Evolutionary conservation across 2,329 filamentous ascomycete genomes (phyloP).

Genomic region (Pseudogymnoascus sp.): DNA sequence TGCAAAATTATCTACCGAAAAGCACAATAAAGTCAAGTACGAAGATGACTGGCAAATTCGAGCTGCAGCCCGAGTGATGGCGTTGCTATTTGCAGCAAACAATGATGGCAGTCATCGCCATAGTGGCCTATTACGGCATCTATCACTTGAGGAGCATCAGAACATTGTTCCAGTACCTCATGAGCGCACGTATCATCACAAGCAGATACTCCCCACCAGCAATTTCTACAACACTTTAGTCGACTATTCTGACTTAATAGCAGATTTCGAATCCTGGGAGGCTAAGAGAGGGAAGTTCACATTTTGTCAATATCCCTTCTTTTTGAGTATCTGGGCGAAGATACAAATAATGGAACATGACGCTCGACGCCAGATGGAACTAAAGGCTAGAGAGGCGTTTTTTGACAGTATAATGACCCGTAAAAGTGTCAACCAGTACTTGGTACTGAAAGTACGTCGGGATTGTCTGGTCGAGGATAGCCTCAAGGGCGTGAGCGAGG

Average conservation of each 20-base stretch:
- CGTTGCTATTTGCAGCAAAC: conserved; percentile 76
- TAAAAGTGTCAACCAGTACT: conserved; percentile 65
- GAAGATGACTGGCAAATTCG: conserved; percentile 85
- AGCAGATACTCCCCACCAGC: conserved; percentile 67
- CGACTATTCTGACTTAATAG: conserved; percentile 76
- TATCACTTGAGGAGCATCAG: conserved; percentile 22
- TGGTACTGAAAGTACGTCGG: conserved; percentile 68
- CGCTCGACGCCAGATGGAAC: conserved; percentile 80
- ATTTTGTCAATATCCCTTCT: conserved; percentile 88
- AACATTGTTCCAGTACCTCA: conserved; percentile 12
- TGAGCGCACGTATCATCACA: conserved; percentile 40
- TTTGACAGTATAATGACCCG: conserved; percentile 79
- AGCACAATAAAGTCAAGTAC: conserved; percentile 54
- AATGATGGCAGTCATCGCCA: conserved; percentile 36
- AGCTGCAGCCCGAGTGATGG: conserved; percentile 71
- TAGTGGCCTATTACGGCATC: conserved; percentile 29
- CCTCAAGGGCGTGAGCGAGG: conserved; percentile 73
- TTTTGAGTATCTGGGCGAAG: conserved; percentile 86
- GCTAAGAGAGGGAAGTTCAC: conserved; percentile 64
- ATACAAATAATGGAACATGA: conserved; percentile 86
- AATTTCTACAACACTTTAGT: conserved; percentile 83
- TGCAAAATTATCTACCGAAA: conserved; percentile 44
- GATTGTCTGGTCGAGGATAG: conserved; percentile 88
- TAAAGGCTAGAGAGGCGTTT: conserved; percentile 80
- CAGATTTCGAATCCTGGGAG: conserved; percentile 86